Evolutionary conservation across 371 early-diverging fungal species (phyloP), one percentile per base, ranked within the genome.

Genomic region (Mucor sp.): DNA sequence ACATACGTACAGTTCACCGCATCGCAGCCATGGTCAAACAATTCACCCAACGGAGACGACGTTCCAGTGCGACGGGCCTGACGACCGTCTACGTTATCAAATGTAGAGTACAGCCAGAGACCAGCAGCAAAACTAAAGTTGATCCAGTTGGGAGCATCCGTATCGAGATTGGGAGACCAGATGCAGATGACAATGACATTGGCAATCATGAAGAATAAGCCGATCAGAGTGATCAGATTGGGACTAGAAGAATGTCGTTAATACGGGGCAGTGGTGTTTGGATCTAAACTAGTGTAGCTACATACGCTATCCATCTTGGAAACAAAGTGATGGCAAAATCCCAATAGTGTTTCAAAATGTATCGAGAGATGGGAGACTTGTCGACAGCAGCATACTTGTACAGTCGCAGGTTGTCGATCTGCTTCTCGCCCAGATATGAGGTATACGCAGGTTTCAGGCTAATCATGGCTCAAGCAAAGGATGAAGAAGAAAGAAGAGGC

Each of bases 81-180:
- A 81, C 95, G 94, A 50, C 99, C 99, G 78, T 99, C 99, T 30
- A 99, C 92, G 68, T 94, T 95, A 83, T 99, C 99, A 72, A 97
- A 91, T 19, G 97, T 95, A 63, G 94, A 94, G 78, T 98, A 98
- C 37, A 97, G 77, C 91, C 95, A 98, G 64, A 99, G 82, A 53
- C 95, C 94, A 17, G 93, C 73, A 8, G 92, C 93, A 81, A 91
- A 95, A 71, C 85, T 88, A 61, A 94, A 91, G 79, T 95, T 94
- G 27, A 97, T 74, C 95, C 98, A 96, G 21, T 85, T 72, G 11
- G 96, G 96, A 11, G 86, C 91, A 4, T 90, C 90, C 14, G 69
- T 62, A 25, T 72, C 81, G 60, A 97, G 80, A 69, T 91, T 91
- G 41, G 94, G 95, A 62, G 91, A 89, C 74, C 77, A 90, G 62